Evolutionary conservation across 2,329 filamentous ascomycete species (phyloP), one percentile per base, ranked within the genome.

Genomic region (Penicillium corylophilum): DNA sequence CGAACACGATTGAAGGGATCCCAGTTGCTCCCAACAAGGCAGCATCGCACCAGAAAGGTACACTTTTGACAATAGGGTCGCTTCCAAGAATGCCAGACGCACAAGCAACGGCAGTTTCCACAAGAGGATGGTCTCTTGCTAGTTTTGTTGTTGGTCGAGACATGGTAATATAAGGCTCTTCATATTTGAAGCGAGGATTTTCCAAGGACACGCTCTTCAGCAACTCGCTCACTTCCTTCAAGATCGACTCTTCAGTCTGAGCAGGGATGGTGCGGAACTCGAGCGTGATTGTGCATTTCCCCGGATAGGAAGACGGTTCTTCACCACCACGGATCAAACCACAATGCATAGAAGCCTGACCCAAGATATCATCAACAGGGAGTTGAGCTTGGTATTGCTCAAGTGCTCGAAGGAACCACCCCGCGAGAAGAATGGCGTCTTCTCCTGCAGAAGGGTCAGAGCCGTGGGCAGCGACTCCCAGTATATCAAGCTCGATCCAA

Each of bases 231-330:
- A 81, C 55, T 15, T 80, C 75, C 1, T 46, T 24, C 4, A 69
- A 53, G 0, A 80, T 71, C 0, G 59, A 57, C 4, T 73, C 62
- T 0, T 64, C 51, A 0, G 74, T 75, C 58, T 82, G 77, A 3
- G 68, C 70, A 2, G 75, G 64, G 0, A 82, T 57, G 0, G 78
- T 82, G 7, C 80, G 74, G 5, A 77, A 71, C 53, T 82, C 80
- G 1, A 82, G 45, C 0, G 72, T 73, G 16, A 82, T 65, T 0
- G 69, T 77, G 62, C 79, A 81, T n/a, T 66, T 64, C 0, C 71
- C 75, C 0, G 79, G 78, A 45, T 82, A 82, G 0, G 77, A 80
- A 0, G 79, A 79, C 0, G 70, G 66, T 45, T 82, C 80, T 48
- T 82, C 77, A 0, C 79, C 79, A 1, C 80, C 79, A 12, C 69